These are phyloP conservation scores for Rhododendron ovatum DNA, from an alignment of 148 eudicot species.

Conservation along the genomic window DNA sequence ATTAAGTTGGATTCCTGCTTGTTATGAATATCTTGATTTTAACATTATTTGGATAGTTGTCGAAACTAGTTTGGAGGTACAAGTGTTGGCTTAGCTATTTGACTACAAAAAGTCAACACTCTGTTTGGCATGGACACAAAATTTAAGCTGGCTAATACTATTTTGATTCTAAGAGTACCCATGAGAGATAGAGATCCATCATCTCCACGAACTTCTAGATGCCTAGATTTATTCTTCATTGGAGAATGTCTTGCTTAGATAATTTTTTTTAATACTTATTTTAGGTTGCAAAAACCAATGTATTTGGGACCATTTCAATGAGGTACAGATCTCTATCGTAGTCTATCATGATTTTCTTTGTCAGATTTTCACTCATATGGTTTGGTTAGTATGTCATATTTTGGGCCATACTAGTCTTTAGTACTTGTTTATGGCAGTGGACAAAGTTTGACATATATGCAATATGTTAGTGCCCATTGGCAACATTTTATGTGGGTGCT, in stretches of 20 bases:
- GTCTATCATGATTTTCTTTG: background rate
- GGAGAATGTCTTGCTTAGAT: background rate
- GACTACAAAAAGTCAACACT: background rate
- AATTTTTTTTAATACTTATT: too few relatives aligned
- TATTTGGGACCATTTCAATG: background rate
- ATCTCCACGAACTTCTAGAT: background rate
- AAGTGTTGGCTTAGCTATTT: background rate
- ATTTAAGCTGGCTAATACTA: background rate
- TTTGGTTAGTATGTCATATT: background rate
- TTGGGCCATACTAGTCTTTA: background rate
- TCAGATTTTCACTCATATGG: too few relatives aligned
- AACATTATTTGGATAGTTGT: background rate
- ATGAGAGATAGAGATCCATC: background rate
- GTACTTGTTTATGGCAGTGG: slow-evolving; percentile 1
- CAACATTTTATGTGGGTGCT: background rate
- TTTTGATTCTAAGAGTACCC: background rate
- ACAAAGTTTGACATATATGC: background rate
- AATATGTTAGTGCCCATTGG: background rate
- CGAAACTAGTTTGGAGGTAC: background rate
- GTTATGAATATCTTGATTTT: background rate
- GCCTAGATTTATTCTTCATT: background rate
- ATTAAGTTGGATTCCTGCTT: background rate
- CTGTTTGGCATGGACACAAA: background rate
- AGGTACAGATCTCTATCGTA: background rate
- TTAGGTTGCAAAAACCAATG: background rate